Percentiles rank a stretch among this genome's conserved stretches.
Conservation (phyloP, 2,329 filamentous ascomycete species). For the Cladosporium colombiae region DNA sequence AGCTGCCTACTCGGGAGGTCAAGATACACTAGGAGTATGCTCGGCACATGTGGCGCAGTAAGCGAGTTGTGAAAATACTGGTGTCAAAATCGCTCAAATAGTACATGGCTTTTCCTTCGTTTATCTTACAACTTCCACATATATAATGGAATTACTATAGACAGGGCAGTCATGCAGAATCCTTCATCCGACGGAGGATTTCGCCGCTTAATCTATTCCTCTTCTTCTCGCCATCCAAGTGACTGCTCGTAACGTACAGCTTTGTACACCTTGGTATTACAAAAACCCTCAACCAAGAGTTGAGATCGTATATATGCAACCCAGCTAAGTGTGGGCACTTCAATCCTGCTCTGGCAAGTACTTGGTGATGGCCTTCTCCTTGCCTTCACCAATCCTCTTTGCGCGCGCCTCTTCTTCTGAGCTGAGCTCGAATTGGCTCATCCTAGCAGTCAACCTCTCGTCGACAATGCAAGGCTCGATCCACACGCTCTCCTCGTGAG, state of each 20-base stretch:
- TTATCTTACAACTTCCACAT: conserved; percentile 2
- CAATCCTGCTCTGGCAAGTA: conserved; percentile 7
- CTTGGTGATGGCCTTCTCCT: conserved; percentile 18
- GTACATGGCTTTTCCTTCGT: background rate
- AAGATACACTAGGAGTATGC: background rate
- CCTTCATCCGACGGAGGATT: background rate
- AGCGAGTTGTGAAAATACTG: background rate
- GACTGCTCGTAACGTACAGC: background rate
- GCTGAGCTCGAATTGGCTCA: conserved; percentile 74
- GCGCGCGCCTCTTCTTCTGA: conserved; percentile 70
- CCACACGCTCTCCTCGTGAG: conserved; percentile 67
- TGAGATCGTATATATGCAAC: background rate
- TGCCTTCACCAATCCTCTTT: conserved; percentile 40
- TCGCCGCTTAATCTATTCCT: background rate
- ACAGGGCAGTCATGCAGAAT: background rate
- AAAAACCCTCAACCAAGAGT: background rate
- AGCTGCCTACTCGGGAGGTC: background rate
- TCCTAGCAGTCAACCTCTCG: conserved; percentile 70
- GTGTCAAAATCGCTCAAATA: background rate
- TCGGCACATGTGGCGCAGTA: background rate
- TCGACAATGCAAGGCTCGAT: conserved; percentile 74
- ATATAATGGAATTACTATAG: background rate
- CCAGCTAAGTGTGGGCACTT: background rate
- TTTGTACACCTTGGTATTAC: background rate
- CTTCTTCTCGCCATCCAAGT: background rate